Conservation (phyloP, 2,329 filamentous ascomycete species). For the Emergomyces orientalis region DNA sequence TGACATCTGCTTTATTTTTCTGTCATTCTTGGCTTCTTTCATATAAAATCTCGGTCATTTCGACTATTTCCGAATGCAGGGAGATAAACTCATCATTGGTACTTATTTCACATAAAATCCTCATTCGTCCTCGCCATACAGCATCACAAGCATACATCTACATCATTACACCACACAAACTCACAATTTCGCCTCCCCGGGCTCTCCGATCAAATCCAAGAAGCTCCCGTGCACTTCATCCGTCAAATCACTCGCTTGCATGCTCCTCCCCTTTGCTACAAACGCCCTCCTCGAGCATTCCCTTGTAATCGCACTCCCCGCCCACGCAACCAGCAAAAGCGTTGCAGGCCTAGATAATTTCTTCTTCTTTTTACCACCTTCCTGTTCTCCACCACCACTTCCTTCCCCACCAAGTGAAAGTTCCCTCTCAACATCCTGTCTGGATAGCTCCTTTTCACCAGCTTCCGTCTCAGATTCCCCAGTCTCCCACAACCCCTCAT, state of each 20-base stretch:
- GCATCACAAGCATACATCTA: neutral
- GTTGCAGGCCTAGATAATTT: conserved; percentile 53
- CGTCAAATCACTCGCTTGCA: conserved; percentile 90
- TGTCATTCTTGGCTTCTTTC: neutral
- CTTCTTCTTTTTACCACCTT: conserved; percentile 36
- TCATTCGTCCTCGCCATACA: neutral
- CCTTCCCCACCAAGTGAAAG: conserved; percentile 28
- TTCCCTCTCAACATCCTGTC: conserved; percentile 34
- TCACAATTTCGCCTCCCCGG: conserved; percentile 37
- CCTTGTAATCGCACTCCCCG: conserved; percentile 76
- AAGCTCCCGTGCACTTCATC: conserved; percentile 82
- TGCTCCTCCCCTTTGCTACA: conserved; percentile 68
- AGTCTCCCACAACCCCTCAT: conserved; percentile 66
- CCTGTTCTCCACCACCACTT: conserved; percentile 11
- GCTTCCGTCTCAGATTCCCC: conserved; percentile 22
- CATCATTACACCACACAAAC: neutral
- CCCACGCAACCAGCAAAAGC: conserved; percentile 71
- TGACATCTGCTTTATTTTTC: neutral
- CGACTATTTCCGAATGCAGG: neutral
- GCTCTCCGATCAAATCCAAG: conserved; percentile 66
- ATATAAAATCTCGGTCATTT: neutral
- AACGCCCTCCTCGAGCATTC: conserved; percentile 86
- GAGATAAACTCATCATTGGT: neutral
- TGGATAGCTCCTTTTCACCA: conserved; percentile 26
- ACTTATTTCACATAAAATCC: neutral